Percentiles rank a stretch among this genome's conserved stretches.
phyloP scores from a whole-genome alignment of 2,329 filamentous ascomycete genomes.

The Peltaster fructicola region DNA sequence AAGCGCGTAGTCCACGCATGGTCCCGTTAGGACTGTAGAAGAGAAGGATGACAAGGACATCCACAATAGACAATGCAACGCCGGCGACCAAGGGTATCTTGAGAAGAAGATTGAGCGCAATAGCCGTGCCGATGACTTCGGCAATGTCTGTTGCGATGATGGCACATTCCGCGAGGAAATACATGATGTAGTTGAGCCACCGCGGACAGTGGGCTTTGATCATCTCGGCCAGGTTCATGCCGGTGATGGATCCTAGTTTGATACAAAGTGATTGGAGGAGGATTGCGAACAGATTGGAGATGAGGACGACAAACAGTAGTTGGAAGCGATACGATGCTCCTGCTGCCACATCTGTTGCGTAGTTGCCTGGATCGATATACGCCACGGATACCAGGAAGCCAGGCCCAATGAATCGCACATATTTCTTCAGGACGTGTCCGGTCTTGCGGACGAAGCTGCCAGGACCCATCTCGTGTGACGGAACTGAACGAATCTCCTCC shows the following conservation, averaged over 20 bases:
- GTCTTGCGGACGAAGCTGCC: slow-evolving; percentile 2
- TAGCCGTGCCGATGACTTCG: slow-evolving; percentile 52
- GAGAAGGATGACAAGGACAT: slow-evolving; percentile 49
- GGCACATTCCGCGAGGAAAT: slow-evolving; percentile 36
- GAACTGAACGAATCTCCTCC: slow-evolving; percentile 5
- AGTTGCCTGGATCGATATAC: slow-evolving; percentile 41
- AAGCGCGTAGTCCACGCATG: slow-evolving; percentile 42
- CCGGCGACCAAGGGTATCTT: slow-evolving; percentile 48
- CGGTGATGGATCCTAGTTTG: slow-evolving; percentile 35
- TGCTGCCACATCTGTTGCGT: slow-evolving; percentile 51
- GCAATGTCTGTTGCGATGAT: slow-evolving; percentile 44
- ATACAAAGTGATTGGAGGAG: slow-evolving; percentile 51
- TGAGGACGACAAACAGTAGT: slow-evolving; percentile 49
- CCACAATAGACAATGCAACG: slow-evolving; percentile 49
- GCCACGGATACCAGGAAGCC: slow-evolving; percentile 43
- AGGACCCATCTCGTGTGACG: slow-evolving; percentile 1
- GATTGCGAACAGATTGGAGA: slow-evolving; percentile 55
- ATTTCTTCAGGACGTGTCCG: slow-evolving; percentile 24
- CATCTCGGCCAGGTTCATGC: slow-evolving; percentile 32
- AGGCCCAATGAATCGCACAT: slow-evolving; percentile 42
- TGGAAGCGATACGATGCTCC: slow-evolving; percentile 48
- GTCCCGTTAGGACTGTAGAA: slow-evolving; percentile 44
- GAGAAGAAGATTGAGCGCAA: slow-evolving; percentile 48
- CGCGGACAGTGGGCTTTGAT: slow-evolving; percentile 31
- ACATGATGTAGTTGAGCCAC: slow-evolving; percentile 37